Base-by-base conservation (phyloP, 2,329 filamentous ascomycete genomes). In the Colletotrichum brevisporum region DNA sequence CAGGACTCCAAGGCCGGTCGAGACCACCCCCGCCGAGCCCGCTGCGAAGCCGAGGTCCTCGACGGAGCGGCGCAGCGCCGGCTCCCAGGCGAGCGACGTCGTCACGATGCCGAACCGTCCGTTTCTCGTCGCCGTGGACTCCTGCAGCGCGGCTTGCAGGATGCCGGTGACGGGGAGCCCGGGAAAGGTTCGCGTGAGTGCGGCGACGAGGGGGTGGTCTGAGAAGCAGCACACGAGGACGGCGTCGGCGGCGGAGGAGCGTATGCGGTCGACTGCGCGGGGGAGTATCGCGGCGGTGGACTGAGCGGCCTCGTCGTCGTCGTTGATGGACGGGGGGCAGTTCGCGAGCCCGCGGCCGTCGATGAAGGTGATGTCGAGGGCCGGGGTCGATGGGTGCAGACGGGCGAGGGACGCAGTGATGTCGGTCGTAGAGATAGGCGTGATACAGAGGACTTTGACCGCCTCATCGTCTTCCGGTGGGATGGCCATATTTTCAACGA, bases 181-280 rank as follows among this genome's bases (percentile, higher is more conserved):
- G 10, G 31, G 31, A 24, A 43, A 8, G 10, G 5, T 10, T 62
- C 56, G 5, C 27, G 18, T 10, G 2, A 69, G 56, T 2, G 67
- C 63, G 45, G 52, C 31, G 5, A 69, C 63, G 12, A 69, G 63
- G 2, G 67, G 63, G 6, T 69, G 67, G 3, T 69, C 56, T 3
- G 67, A 69, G 45, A 69, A 69, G n/a, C 67, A 69, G 39, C 67
- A 69, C 16, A 69, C 52, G 6, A 69, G 51, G 13, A 69, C 63
- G 16, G 26, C 67, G 18, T 69, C 55, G 5, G 31, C 21, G 13
- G 13, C 2, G n/a, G 61, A 51, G 3, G 56, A 52, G 39, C 16
- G 21, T 24, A 67, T 24, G 63, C 62, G 21, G 12, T 56, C 51
- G 15, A 57, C n/a, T 2, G 56, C 51, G 5, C 67, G 36, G 2